These are phyloP conservation scores for Pythium graminicola DNA, from an alignment of 352 stramenopile genomes.

Conservation along the genomic window DNA sequence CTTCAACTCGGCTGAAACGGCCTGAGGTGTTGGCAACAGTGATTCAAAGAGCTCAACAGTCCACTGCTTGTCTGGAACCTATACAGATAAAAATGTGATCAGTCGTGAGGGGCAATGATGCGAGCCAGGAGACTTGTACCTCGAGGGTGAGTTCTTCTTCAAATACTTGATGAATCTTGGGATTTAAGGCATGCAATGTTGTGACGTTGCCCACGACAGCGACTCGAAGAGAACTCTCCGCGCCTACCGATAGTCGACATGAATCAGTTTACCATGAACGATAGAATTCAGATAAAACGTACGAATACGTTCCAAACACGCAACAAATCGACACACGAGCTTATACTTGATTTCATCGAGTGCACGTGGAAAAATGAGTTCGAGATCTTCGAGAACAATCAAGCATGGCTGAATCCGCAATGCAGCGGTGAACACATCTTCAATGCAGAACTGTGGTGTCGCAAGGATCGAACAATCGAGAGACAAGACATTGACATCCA, in stretches of 20 bases:
- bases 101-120: not conserved
- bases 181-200: constrained; percentile 41
- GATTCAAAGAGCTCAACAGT: constrained; percentile 37
- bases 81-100: not conserved
- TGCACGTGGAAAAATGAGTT: constrained; percentile 62
- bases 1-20: constrained; percentile 40
- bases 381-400: constrained; percentile 64
- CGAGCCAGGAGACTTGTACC: constrained; percentile 23
- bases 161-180: constrained; percentile 68
- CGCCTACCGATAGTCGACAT: no score
- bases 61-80: constrained; percentile 63
- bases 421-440: constrained; percentile 63
- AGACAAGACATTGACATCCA: constrained; percentile 49
- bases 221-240: constrained; percentile 29
- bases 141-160: constrained; percentile 65
- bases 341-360: constrained; percentile 73
- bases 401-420: constrained; percentile 65
- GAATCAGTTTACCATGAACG: no score
- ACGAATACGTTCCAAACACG: constrained; percentile 54
- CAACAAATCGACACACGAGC: constrained; percentile 52
- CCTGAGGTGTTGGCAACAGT: constrained; percentile 29
- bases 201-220: constrained; percentile 64
- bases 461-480: constrained; percentile 58
- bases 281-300: constrained; percentile 6
- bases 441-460: constrained; percentile 42